phyloP scores from a whole-genome alignment of 1,284 basidiomycete genomes.

The Ustilago esculenta region DNA sequence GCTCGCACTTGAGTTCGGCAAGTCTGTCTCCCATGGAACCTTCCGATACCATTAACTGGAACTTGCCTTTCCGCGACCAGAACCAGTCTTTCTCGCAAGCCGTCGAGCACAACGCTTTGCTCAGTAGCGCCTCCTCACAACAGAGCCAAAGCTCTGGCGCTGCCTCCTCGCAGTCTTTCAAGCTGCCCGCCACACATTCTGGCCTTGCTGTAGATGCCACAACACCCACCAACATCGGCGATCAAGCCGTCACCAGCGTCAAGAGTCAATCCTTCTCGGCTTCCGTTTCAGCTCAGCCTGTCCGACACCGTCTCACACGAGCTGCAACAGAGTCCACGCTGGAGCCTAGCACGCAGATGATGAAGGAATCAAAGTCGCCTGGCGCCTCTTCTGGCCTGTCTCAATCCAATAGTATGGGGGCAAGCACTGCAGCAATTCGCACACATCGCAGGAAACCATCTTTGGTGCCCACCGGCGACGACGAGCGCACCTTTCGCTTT shows the following conservation, averaged over 20 bases:
- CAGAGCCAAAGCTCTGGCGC: conserved; percentile 18
- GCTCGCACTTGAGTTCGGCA: conserved; percentile 21
- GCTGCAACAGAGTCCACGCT: conserved; percentile 33
- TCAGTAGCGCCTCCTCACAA: conserved; percentile 14
- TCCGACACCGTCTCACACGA: conserved; percentile 22
- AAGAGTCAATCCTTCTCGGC: conserved; percentile 38
- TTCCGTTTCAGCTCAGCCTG: neutral
- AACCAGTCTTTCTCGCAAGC: conserved; percentile 29
- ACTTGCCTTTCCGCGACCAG: conserved; percentile 25
- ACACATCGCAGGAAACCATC: conserved; percentile 22
- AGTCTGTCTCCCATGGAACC: conserved; percentile 35
- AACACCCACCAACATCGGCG: conserved; percentile 2
- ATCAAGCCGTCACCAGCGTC: neutral
- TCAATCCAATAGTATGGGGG: conserved; percentile 14
- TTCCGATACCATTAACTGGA: conserved; percentile 17
- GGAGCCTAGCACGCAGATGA: conserved; percentile 4
- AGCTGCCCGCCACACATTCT: neutral
- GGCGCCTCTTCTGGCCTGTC: neutral
- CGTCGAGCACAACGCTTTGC: conserved; percentile 10
- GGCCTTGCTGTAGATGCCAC: neutral
- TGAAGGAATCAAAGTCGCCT: conserved; percentile 1
- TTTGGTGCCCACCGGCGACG: conserved; percentile 28
- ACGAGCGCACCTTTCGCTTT: conserved; percentile 41
- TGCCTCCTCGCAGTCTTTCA: conserved; percentile 3
- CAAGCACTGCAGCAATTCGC: neutral